Conservation (phyloP, 345 rosid genomes). For the Populus alba region DNA sequence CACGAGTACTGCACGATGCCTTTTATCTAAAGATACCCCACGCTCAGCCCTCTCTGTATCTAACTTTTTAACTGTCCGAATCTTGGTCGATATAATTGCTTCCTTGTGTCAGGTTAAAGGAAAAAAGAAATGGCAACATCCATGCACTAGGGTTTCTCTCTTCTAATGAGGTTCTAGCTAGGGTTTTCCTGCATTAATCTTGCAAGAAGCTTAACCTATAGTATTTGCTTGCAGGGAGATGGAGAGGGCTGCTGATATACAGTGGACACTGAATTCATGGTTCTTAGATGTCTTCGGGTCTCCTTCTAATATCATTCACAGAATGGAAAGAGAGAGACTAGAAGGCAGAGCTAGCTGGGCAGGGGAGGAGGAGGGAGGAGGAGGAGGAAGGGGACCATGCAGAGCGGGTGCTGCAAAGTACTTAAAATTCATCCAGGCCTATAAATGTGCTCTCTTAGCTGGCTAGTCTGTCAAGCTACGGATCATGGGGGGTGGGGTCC, state of each 20-base stretch:
- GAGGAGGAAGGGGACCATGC: slow-evolving; percentile 10
- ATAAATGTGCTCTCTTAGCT: slow-evolving; percentile 12
- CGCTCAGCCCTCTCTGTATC: neutral
- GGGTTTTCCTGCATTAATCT: neutral
- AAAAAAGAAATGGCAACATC: neutral
- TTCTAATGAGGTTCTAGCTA: neutral
- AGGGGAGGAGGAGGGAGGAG: neutral
- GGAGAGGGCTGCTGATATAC: neutral
- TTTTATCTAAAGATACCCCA: neutral
- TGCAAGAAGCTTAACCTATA: no score
- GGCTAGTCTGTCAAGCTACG: neutral
- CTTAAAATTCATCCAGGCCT: slow-evolving; percentile 1
- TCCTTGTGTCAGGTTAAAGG: neutral
- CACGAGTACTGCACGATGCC: neutral
- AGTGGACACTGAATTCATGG: slow-evolving; percentile 14
- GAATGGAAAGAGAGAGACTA: neutral
- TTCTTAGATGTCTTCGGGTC: neutral
- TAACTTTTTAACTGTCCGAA: slow-evolving; percentile 5
- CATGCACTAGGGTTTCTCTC: neutral
- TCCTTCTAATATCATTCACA: neutral
- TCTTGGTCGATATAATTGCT: slow-evolving; percentile 3
- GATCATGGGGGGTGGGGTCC: neutral
- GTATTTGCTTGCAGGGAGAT: neutral
- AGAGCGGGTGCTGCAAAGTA: neutral
- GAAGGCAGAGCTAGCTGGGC: neutral